Evolutionary conservation across 108 stramenopile species (phyloP).

Genomic region (Nitzschia sp.): DNA sequence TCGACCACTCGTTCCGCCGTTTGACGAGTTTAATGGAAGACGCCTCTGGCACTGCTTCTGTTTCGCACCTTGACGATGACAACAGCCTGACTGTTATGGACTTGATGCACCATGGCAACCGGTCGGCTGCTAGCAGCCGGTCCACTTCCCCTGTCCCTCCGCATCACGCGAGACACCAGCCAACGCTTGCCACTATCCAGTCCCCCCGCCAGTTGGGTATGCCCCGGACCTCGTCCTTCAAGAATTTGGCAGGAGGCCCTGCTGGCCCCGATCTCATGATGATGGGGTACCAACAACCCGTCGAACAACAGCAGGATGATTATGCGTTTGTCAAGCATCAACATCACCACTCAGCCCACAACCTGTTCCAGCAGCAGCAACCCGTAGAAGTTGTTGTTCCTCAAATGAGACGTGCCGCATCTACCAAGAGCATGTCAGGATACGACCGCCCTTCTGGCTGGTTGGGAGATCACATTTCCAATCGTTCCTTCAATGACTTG

Average conservation of each 20-base stretch:
- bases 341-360: not conserved
- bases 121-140: not conserved
- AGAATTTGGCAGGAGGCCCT: not conserved
- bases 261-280: not conserved
- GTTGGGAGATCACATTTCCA: slow-evolving; percentile 12
- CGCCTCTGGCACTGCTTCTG: not conserved
- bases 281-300: not conserved
- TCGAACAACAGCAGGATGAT: not conserved
- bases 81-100: not conserved
- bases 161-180: not conserved
- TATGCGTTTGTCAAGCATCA: not conserved
- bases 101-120: not conserved
- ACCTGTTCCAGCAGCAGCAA: not conserved
- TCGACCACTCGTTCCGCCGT: not conserved
- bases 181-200: not conserved
- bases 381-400: not conserved
- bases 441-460: not conserved
- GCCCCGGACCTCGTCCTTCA: not conserved
- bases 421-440: not conserved
- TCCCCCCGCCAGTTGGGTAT: not conserved
- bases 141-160: not conserved
- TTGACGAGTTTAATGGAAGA: not conserved
- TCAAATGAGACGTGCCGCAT: not conserved
- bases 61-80: not conserved
- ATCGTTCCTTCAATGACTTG: slow-evolving; percentile 1